Evolutionary conservation across 1,284 basidiomycete species (phyloP).

Genomic region (Tranzscheliella williamsii): DNA sequence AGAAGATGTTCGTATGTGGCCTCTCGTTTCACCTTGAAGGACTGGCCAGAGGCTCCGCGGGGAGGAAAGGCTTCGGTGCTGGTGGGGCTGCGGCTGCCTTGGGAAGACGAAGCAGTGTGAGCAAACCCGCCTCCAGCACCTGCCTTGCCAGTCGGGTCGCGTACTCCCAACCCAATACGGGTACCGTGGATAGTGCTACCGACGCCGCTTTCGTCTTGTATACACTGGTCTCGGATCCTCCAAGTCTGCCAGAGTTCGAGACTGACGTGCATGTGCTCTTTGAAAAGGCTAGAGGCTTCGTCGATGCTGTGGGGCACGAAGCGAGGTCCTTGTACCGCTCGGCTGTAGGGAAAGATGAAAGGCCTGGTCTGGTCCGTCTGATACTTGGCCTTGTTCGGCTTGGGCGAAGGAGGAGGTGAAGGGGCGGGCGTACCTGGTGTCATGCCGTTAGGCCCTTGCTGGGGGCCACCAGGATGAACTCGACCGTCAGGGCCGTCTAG

Average conservation of each 20-base stretch:
- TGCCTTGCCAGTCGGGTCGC: constrained; percentile 2
- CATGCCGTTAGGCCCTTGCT: constrained; percentile 26
- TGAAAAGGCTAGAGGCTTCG: constrained; percentile 89
- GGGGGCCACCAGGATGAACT: constrained; percentile 82
- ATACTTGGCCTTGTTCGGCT: constrained; percentile 97
- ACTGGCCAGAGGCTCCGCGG: constrained; percentile 13
- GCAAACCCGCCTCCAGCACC: constrained; percentile 8
- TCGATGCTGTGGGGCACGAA: constrained; percentile 91
- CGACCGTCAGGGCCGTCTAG: constrained; percentile 74
- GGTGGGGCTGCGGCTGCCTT: constrained; percentile 48
- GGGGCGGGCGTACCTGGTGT: constrained; percentile 71
- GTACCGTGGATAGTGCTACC: constrained; percentile 67
- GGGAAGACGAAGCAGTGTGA: constrained; percentile 35
- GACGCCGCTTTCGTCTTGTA: constrained; percentile 88
- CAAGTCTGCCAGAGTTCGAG: constrained; percentile 90
- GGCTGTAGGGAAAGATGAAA: constrained; percentile 89
- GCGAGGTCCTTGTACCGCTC: constrained; percentile 60
- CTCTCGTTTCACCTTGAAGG: constrained; percentile 46
- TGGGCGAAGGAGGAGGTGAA: constrained; percentile 79
- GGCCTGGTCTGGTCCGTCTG: constrained; percentile 95
- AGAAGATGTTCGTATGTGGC: constrained; percentile 50
- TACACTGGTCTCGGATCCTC: constrained; percentile 89
- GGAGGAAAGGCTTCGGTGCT: constrained; percentile 35
- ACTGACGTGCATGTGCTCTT: constrained; percentile 86
- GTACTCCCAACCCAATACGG: constrained; percentile 38